Percentiles rank a stretch among this genome's conserved stretches.
Evolutionary conservation across 257 asterid genomes (phyloP).

Genomic region (Datura wrightii): DNA sequence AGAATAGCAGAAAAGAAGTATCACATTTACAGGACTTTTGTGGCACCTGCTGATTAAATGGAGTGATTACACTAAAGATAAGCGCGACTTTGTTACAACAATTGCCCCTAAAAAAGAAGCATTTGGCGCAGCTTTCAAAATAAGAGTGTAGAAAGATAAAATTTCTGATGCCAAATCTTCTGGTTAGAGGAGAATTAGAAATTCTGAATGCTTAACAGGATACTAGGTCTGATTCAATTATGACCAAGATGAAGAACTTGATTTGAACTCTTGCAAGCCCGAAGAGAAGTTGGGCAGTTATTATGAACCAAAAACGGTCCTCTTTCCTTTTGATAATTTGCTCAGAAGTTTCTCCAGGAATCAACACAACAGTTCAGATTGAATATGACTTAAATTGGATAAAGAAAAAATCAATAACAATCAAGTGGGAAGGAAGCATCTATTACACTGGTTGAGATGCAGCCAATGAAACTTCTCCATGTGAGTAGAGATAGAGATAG

Average conservation of each 20-base stretch:
- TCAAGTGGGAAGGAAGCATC: constrained; percentile 75
- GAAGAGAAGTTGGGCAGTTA: not conserved
- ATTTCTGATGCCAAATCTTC: constrained; percentile 22
- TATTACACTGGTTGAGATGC: constrained; percentile 99
- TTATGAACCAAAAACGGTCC: constrained; percentile 15
- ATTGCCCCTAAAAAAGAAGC: not conserved
- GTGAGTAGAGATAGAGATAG: constrained; percentile 93
- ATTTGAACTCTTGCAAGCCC: constrained; percentile 4
- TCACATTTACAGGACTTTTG: constrained; percentile 13
- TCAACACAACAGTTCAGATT: not conserved
- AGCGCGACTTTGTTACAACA: not conserved
- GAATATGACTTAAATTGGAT: constrained; percentile 28
- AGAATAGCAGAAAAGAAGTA: not conserved
- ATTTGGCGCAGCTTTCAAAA: constrained; percentile 27
- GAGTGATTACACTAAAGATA: constrained; percentile 12
- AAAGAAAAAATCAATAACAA: constrained; percentile 29
- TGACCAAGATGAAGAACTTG: constrained; percentile 27
- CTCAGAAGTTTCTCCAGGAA: constrained; percentile 10
- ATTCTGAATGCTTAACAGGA: not conserved
- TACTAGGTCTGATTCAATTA: not conserved
- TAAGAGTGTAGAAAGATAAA: not conserved
- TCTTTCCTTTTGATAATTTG: not conserved
- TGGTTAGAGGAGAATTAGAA: constrained; percentile 8
- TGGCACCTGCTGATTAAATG: not conserved
- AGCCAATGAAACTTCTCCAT: constrained; percentile 95